phyloP scores from a whole-genome alignment of 352 stramenopile genomes.

The Aphanomyces stellatus region DNA sequence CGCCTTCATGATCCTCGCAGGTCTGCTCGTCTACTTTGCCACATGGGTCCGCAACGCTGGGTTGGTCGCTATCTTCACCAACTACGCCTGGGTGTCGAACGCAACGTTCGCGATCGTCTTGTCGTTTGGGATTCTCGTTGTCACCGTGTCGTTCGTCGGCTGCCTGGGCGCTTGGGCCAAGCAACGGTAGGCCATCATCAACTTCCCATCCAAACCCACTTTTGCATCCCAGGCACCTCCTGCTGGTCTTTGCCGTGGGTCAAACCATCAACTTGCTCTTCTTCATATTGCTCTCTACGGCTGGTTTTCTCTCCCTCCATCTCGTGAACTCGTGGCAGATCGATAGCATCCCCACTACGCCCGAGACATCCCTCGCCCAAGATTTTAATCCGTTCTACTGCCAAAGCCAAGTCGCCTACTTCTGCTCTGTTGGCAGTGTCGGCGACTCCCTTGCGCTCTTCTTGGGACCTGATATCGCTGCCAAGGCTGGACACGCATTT shows the following conservation, averaged over 20 bases:
- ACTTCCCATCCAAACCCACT: too few species aligned
- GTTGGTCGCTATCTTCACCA: conserved; percentile 69
- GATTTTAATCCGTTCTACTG: conserved; percentile 83
- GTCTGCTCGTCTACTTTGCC: conserved; percentile 77
- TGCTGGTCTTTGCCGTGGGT: conserved; percentile 56
- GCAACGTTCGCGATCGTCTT: conserved; percentile 64
- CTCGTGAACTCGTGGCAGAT: conserved; percentile 42
- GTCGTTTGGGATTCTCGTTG: conserved; percentile 56
- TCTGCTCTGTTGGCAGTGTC: conserved; percentile 32
- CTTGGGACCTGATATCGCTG: conserved; percentile 20
- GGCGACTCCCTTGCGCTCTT: conserved; percentile 24
- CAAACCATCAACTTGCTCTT: conserved; percentile 52
- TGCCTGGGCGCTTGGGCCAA: conserved; percentile 66
- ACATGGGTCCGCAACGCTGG: conserved; percentile 49
- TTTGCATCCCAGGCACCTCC: conserved; percentile 27
- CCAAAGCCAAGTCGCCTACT: conserved; percentile 69
- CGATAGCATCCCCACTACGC: conserved; percentile 31
- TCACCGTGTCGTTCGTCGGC: conserved; percentile 49
- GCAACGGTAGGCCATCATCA: conserved; percentile 54
- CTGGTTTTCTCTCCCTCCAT: conserved; percentile 41
- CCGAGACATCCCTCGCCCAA: conserved; percentile 36
- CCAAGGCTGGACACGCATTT: not conserved
- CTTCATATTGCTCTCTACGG: conserved; percentile 58
- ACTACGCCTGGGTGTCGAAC: conserved; percentile 66
- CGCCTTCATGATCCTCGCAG: conserved; percentile 65